Evolutionary conservation across 805 yeast species (phyloP).

Genomic region (Schwanniomyces occidentalis): DNA sequence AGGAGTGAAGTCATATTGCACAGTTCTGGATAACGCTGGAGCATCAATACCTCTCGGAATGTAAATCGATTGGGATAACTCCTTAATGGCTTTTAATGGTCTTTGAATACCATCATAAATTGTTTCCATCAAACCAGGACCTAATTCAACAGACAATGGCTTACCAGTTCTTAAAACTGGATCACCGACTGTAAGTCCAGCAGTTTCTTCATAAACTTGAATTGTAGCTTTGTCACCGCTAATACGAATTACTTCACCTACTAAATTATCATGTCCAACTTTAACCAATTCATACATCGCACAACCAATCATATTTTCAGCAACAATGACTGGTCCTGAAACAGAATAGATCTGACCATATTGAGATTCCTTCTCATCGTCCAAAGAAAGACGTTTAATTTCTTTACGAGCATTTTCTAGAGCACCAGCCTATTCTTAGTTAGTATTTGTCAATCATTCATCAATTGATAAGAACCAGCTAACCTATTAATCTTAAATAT

Average conservation of each 20-base stretch:
- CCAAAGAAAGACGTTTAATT: conserved; percentile 80
- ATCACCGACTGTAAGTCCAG: conserved; percentile 99
- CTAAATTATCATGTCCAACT: conserved; percentile 95
- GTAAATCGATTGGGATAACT: conserved; percentile 84
- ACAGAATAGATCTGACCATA: conserved; percentile 92
- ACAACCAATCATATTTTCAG: conserved; percentile 99
- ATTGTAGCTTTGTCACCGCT: conserved; percentile 96
- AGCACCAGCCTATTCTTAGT: conserved; percentile 77
- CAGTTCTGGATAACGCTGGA: conserved; percentile 86
- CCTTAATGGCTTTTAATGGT: conserved; percentile 92
- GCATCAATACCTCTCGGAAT: conserved; percentile 99
- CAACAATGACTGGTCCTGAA: conserved; percentile 97
- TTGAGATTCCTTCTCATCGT: conserved; percentile 66
- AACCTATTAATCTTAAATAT: too few relatives aligned
- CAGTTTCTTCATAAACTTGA: conserved; percentile 99
- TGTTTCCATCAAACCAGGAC: conserved; percentile 99
- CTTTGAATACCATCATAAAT: conserved; percentile 99
- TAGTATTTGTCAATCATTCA: conserved; percentile 8
- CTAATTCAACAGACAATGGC: conserved; percentile 97
- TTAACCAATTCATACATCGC: conserved; percentile 99
- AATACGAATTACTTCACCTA: conserved; percentile 98
- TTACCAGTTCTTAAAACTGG: conserved; percentile 98
- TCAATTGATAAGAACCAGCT: too few relatives aligned
- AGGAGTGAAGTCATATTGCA: conserved; percentile 85
- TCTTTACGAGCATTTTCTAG: conserved; percentile 95